Evolutionary conservation across 148 eudicot species (phyloP), one percentile per base, ranked within the genome.

Genomic region (Euryodendron excelsum): DNA sequence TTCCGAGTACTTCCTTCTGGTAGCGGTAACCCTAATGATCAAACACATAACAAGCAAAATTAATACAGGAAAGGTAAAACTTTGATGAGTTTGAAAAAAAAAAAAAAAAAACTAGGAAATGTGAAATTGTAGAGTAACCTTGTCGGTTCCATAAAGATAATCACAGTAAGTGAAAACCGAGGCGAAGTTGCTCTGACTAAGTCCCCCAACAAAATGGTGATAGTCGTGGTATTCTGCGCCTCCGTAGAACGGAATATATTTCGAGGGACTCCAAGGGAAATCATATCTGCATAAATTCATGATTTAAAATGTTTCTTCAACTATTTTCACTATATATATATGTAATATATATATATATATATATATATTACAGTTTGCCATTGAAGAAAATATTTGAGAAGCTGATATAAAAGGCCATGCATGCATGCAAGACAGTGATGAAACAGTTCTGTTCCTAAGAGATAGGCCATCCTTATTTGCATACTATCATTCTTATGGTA

Each of bases 101-200:
- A 4, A 47, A n/a, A 77, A 81, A 27, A 8, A 50, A 21, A 61
- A 65, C 52, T 33, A 1, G 20, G 15, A 21, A 27, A 21, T 20
- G 10, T 18, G 1, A n/a, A 33, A 79, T 15, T 68, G 33, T 36
- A 21, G 30, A 63, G 44, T 37, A 55, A 93, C 98, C 98, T 94
- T 94, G 80, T 94, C 84, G 58, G 96, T 94, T 80, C 98, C 94
- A 77, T 94, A 94, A 75, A 94, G 85, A 85, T 88, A 89, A 79
- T 94, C 98, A 81, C 98, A 92, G 75, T 94, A 94, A 52, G 98
- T 94, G 82, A 94, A 94, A 6, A 94, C 89, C 0, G 98, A 94
- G 37, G 98, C 93, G 73, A 94, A 94, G 71, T 94, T 94, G 81
- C 97, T 89, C 21, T 92, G 98, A 80, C 94, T 85, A 78, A 81